phyloP scores from a whole-genome alignment of 2,329 filamentous ascomycete genomes.

The Hypoxylon sp. region DNA sequence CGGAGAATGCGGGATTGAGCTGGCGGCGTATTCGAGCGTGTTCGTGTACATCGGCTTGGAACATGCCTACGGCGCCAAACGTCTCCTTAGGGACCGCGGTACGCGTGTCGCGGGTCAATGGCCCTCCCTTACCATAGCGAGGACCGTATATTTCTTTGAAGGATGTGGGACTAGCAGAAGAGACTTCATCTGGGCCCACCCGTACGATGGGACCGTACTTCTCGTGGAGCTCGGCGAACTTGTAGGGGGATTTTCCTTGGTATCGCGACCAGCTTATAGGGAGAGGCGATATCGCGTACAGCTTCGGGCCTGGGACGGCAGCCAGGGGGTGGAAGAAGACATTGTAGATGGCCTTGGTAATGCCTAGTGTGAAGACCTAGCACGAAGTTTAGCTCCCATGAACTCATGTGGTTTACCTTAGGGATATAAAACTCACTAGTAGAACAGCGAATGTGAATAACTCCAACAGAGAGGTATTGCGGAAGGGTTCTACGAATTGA shows the following conservation, averaged over 20 bases:
- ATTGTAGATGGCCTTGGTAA: constrained; percentile 36
- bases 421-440: constrained; percentile 23
- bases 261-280: constrained; percentile 36
- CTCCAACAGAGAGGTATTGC: constrained; percentile 20
- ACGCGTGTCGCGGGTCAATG: constrained; percentile 35
- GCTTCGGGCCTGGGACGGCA: constrained; percentile 36
- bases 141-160: constrained; percentile 57
- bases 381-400: constrained; percentile 15
- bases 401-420: not conserved
- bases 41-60: constrained; percentile 34
- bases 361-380: constrained; percentile 23
- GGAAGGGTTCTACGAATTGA: constrained; percentile 19
- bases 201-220: constrained; percentile 61
- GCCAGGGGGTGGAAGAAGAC: constrained; percentile 40
- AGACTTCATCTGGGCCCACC: constrained; percentile 55
- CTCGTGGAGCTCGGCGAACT: constrained; percentile 48
- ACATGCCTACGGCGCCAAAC: constrained; percentile 45
- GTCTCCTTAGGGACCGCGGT: constrained; percentile 24
- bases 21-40: constrained; percentile 39
- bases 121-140: constrained; percentile 41
- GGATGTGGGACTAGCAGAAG: constrained; percentile 52
- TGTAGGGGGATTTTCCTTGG: constrained; percentile 25
- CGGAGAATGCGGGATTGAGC: constrained; percentile 41
- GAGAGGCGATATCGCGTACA: constrained; percentile 32
- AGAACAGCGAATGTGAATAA: constrained; percentile 22